These are phyloP conservation scores for Lasiodiplodia sp. DNA, from an alignment of 2,329 filamentous ascomycete genomes.

Conservation along the genomic window DNA sequence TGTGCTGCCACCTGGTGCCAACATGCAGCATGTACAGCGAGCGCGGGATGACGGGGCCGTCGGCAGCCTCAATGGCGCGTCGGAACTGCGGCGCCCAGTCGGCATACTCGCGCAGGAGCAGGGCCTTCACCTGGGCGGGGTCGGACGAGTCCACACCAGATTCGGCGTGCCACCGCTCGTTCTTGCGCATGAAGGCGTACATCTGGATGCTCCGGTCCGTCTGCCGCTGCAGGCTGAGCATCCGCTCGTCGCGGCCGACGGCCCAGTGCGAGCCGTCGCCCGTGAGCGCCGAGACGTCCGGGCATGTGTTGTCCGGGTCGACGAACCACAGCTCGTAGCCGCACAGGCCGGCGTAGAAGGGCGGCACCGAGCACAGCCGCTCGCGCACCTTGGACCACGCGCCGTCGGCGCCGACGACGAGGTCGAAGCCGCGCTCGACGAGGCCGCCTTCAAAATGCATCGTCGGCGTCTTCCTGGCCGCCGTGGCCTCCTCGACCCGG, in stretches of 20 bases:
- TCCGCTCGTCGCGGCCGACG: conserved; percentile 33
- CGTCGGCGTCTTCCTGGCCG: conserved; percentile 9
- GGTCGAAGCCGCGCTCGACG: conserved; percentile 44
- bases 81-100: conserved; percentile 33
- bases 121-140: conserved; percentile 44
- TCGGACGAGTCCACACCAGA: conserved; percentile 52
- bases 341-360: conserved; percentile 57
- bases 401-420: conserved; percentile 59
- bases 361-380: conserved; percentile 45
- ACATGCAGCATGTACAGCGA: conserved; percentile 63
- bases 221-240: conserved; percentile 53
- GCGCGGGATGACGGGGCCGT: conserved; percentile 28
- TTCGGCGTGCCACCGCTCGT: conserved; percentile 49
- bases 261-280: conserved; percentile 40
- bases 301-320: conserved; percentile 51
- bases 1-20: conserved; percentile 57
- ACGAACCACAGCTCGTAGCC: conserved; percentile 53
- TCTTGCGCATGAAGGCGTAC: conserved; percentile 46
- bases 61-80: conserved; percentile 33
- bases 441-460: conserved; percentile 30
- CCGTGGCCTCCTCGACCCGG: neutral
- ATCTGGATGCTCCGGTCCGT: conserved; percentile 59
- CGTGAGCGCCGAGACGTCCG: conserved; percentile 54
- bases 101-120: conserved; percentile 45
- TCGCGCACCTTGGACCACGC: conserved; percentile 51